A percentile compares a stretch with the other conserved stretches of the same genome.
Conservation (phyloP, 2,329 filamentous ascomycete species). For the Ceratocystis harringtonii region DNA sequence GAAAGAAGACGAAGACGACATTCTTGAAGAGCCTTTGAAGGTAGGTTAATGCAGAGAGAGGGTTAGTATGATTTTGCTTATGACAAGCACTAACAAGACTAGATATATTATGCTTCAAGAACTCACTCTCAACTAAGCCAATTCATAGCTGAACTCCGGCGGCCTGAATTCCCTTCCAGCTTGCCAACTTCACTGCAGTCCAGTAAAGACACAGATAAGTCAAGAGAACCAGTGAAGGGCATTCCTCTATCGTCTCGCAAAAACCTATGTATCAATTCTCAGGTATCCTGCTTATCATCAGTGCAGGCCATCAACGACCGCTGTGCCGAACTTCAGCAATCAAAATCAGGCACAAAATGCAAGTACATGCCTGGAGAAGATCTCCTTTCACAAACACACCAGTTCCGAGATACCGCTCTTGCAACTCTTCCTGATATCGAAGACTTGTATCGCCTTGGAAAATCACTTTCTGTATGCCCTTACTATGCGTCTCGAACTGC, state of each 20-base stretch:
- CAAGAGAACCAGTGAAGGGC: constrained; percentile 48
- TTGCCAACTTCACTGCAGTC: constrained; percentile 33
- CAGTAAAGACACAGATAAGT: constrained; percentile 3
- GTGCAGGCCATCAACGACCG: constrained; percentile 81
- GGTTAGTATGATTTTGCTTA: not conserved
- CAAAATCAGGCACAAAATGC: constrained; percentile 50
- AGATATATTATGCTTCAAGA: constrained; percentile 81
- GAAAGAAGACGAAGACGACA: constrained; percentile 29
- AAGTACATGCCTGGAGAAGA: constrained; percentile 65
- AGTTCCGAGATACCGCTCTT: constrained; percentile 73
- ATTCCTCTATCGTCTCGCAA: constrained; percentile 75
- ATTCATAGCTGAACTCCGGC: constrained; percentile 67
- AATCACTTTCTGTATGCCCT: constrained; percentile 67
- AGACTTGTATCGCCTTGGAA: constrained; percentile 66
- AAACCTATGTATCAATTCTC: constrained; percentile 76
- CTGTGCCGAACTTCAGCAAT: constrained; percentile 77
- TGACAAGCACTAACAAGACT: constrained; percentile 22
- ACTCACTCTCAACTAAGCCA: constrained; percentile 87
- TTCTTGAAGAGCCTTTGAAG: constrained; percentile 53
- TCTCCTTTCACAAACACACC: constrained; percentile 52
- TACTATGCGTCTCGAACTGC: constrained; percentile 89
- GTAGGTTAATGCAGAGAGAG: constrained; percentile 23
- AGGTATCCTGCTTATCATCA: constrained; percentile 55
- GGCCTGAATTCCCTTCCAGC: constrained; percentile 62
- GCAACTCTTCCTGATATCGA: constrained; percentile 87